Percentiles rank a stretch among this genome's conserved stretches.
These are phyloP conservation scores for Ceratocystis colombiana DNA, from an alignment of 2,329 filamentous ascomycete species.

Conservation along the genomic window DNA sequence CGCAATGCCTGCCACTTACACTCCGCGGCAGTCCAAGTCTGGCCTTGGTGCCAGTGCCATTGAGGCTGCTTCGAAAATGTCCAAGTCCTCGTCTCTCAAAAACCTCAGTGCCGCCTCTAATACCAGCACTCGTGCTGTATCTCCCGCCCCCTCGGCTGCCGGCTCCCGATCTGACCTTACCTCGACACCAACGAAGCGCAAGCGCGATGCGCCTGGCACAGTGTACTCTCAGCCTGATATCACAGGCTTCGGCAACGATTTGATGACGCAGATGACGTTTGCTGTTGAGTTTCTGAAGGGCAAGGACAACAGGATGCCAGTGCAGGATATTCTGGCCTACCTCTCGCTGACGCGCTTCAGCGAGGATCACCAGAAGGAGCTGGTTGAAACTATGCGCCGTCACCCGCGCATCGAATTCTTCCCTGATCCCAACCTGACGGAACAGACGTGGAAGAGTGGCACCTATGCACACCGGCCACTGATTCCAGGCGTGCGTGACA, in stretches of 20 bases:
- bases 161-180: conserved; percentile 31
- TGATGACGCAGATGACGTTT: conserved; percentile 80
- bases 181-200: conserved; percentile 55
- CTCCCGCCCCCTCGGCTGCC: conserved; percentile 51
- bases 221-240: conserved; percentile 69
- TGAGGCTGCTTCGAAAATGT: conserved; percentile 53
- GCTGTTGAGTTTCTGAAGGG: conserved; percentile 73
- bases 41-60: conserved; percentile 18
- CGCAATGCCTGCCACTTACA: conserved; percentile 19
- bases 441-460: conserved; percentile 56
- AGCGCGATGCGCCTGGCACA: conserved; percentile 45
- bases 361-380: conserved; percentile 51
- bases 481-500: conserved; percentile 66
- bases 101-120: conserved; percentile 42
- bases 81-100: conserved; percentile 41
- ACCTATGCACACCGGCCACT: conserved; percentile 76
- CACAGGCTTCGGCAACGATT: conserved; percentile 65
- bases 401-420: conserved; percentile 51
- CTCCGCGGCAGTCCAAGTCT: conserved; percentile 20
- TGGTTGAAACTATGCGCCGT: conserved; percentile 58
- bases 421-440: conserved; percentile 49
- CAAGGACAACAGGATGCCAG: conserved; percentile 58
- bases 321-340: conserved; percentile 70
- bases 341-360: conserved; percentile 58
- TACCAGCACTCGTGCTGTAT: conserved; percentile 45